Conservation (phyloP, 345 rosid genomes). For the Eucalyptus marginata region DNA sequence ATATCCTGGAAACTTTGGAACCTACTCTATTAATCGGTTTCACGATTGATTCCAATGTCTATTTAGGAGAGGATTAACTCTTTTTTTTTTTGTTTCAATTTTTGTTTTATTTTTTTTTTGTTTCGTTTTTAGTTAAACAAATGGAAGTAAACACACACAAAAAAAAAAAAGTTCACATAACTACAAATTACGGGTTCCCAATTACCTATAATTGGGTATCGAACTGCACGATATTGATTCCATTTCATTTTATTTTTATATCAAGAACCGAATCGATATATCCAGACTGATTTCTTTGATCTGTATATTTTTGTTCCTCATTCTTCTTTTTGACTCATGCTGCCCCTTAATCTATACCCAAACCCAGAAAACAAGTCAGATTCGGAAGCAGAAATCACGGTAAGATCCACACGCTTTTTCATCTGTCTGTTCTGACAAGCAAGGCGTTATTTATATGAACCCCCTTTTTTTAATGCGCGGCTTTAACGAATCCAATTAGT, state of each 20-base stretch:
- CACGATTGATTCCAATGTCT: fast-evolving
- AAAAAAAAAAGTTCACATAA: neutral
- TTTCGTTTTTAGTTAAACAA: too few relatives aligned
- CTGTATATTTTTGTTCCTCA: too few relatives aligned
- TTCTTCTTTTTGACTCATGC: neutral
- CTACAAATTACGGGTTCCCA: fast-evolving
- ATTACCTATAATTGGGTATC: too few relatives aligned
- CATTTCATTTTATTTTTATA: too few relatives aligned
- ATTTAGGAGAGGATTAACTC: too few relatives aligned
- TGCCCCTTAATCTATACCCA: neutral
- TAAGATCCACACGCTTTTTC: neutral
- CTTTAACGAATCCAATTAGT: neutral
- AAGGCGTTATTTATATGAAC: neutral
- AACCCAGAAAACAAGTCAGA: neutral
- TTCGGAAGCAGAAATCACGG: neutral
- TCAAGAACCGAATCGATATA: too few relatives aligned
- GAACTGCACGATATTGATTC: too few relatives aligned
- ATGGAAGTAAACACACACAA: neutral
- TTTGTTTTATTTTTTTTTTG: too few relatives aligned
- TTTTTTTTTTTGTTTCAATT: too few relatives aligned
- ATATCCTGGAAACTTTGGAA: fast-evolving
- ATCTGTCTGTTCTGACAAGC: neutral
- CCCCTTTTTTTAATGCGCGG: neutral
- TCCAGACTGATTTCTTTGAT: too few relatives aligned
- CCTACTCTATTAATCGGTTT: fast-evolving